Evolutionary conservation across 768 basidiomycete species (phyloP).

Genomic region (Termitomyces sp.): DNA sequence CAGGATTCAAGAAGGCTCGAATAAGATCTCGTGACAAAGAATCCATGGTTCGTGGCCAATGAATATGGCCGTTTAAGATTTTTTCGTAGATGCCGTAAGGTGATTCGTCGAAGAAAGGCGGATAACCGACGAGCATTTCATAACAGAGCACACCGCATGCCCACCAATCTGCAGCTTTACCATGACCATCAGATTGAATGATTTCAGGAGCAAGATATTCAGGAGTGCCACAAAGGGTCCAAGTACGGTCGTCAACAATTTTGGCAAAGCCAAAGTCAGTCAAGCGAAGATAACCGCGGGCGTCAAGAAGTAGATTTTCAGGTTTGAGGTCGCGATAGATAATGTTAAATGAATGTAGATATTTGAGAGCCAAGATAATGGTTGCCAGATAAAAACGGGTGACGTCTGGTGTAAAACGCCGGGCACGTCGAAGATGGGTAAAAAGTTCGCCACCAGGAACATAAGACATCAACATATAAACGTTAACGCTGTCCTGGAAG

Average conservation of each 20-base stretch:
- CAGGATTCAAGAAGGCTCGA: slow-evolving; percentile 84
- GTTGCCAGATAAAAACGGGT: slow-evolving; percentile 97
- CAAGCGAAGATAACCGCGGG: slow-evolving; percentile 88
- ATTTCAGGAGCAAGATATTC: slow-evolving; percentile 99
- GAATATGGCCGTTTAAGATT: slow-evolving; percentile 82
- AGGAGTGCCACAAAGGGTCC: slow-evolving; percentile 94
- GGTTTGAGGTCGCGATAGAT: slow-evolving; percentile 99
- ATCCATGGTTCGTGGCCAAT: slow-evolving; percentile 92
- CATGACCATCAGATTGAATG: slow-evolving; percentile 95
- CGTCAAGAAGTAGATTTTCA: slow-evolving; percentile 95
- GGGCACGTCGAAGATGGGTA: slow-evolving; percentile 91
- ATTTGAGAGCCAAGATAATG: slow-evolving; percentile 92
- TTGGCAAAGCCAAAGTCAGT: slow-evolving; percentile 99
- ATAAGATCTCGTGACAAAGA: slow-evolving; percentile 87
- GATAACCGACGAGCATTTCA: slow-evolving; percentile 98
- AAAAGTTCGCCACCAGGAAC: slow-evolving; percentile 97
- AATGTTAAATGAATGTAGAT: slow-evolving; percentile 94
- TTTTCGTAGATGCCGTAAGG: slow-evolving; percentile 98
- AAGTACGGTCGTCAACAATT: slow-evolving; percentile 95
- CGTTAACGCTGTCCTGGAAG: slow-evolving; percentile 93
- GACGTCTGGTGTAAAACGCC: slow-evolving; percentile 94
- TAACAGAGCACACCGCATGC: slow-evolving; percentile 96
- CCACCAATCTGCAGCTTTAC: slow-evolving; percentile 99
- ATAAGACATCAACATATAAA: slow-evolving; percentile 97
- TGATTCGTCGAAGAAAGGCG: slow-evolving; percentile 98